Conservation (phyloP, 2,329 filamentous ascomycete genomes). For the Epichloe festucae region DNA sequence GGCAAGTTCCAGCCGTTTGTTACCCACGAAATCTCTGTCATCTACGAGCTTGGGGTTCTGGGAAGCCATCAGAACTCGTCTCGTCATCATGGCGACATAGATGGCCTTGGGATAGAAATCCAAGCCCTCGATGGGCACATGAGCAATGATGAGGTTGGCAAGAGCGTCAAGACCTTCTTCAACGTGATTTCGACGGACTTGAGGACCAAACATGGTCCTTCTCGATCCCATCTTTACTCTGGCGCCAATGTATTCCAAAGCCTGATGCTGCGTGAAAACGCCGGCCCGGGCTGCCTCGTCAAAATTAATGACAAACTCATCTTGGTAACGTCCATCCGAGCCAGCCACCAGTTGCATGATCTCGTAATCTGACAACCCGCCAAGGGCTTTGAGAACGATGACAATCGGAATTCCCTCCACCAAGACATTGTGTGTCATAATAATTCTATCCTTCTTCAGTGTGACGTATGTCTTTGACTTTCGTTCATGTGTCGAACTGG, state of each 20-base stretch:
- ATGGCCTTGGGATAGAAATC: slow-evolving; percentile 96
- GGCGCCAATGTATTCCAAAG: slow-evolving; percentile 79
- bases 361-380: slow-evolving; percentile 86
- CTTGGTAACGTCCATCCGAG: slow-evolving; percentile 77
- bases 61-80: slow-evolving; percentile 88
- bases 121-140: slow-evolving; percentile 80
- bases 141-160: slow-evolving; percentile 84
- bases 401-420: slow-evolving; percentile 92
- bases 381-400: slow-evolving; percentile 83
- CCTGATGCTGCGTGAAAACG: slow-evolving; percentile 88
- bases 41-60: slow-evolving; percentile 84
- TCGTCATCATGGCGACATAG: slow-evolving; percentile 93
- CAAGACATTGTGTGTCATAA: slow-evolving; percentile 83
- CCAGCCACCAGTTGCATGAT: slow-evolving; percentile 87
- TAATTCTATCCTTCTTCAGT: slow-evolving; percentile 83
- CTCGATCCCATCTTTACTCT: slow-evolving; percentile 78
- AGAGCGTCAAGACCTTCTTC: slow-evolving; percentile 90
- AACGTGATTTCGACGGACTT: slow-evolving; percentile 62
- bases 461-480: slow-evolving; percentile 97
- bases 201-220: slow-evolving; percentile 39
- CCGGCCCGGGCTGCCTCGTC: slow-evolving; percentile 77
- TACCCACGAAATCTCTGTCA: slow-evolving; percentile 94
- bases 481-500: slow-evolving; percentile 91
- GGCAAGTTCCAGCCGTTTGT: slow-evolving; percentile 89
- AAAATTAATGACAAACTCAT: slow-evolving; percentile 90